Evolutionary conservation across 352 stramenopile species (phyloP).

Genomic region (Phytophthora megakarya): DNA sequence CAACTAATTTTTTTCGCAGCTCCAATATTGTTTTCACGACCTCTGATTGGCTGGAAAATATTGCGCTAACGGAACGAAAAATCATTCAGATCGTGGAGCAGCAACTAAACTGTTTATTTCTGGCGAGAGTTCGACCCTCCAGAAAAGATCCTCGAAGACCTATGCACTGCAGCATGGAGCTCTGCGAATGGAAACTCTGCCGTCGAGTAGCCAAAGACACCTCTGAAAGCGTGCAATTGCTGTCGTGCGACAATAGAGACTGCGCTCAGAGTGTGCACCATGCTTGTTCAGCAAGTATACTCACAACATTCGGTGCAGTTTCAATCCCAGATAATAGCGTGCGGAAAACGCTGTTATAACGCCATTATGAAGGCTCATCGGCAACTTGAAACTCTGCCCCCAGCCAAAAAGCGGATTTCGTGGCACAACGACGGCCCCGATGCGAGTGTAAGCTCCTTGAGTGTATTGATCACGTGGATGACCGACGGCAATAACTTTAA

Average conservation of each 20-base stretch:
- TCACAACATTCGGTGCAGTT: neutral
- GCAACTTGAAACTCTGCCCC: neutral
- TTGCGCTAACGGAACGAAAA: neutral
- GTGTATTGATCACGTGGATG: conserved; percentile 9
- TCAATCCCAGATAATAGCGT: neutral
- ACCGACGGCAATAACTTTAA: conserved; percentile 5
- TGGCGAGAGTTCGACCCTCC: neutral
- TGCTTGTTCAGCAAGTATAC: conserved; percentile 8
- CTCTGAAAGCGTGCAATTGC: neutral
- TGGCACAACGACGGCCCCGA: conserved; percentile 9
- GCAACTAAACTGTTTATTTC: neutral
- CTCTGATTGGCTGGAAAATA: neutral
- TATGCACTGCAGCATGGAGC: neutral
- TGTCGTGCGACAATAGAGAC: neutral
- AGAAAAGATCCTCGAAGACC: no score
- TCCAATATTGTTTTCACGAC: neutral
- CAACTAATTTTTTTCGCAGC: neutral
- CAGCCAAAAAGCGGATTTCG: neutral
- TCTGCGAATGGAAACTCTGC: neutral
- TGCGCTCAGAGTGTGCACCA: neutral
- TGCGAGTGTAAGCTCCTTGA: neutral
- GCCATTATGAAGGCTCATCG: conserved; percentile 1
- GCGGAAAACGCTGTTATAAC: conserved; percentile 8
- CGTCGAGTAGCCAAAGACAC: neutral
- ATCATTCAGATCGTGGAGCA: neutral